Evolutionary conservation across 257 asterid species (phyloP), one percentile per base, ranked within the genome.

Genomic region (Solanum lycopersicoides): DNA sequence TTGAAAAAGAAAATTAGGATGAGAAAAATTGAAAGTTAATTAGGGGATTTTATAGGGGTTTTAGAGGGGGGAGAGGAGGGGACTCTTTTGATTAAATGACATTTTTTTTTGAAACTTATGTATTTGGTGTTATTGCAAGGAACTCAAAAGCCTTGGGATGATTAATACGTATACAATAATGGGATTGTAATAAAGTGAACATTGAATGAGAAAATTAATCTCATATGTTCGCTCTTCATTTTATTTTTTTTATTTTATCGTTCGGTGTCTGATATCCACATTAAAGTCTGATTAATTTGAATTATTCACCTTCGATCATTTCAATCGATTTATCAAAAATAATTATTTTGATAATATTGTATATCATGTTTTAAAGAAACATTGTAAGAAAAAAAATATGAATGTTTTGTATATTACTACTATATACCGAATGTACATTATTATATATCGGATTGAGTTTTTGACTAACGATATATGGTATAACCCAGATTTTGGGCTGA

Each of bases 1-100:
- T 39, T 69, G 10, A 23, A 7, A n/a, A 65, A 16, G 32, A 59
- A 59, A 20, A 76, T 12, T 20, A 21, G 1, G 30, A 35, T 73
- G 80, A 42, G 86, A 34, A 18, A 86, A 60, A 39, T 32, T 82
- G 35, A 23, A 56, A 28, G 87, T 23, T 30, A 16, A 39, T 47
- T 41, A 28, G 63, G 87, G 89, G 66, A 42, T 42, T 89, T 74
- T 89, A 83, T 73, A 74, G 89, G 21, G 35, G 2, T 42, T 56
- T 83, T 82, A 18, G n/a, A 18, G 15, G 34, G 85, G 89, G 85
- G 85, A 86, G 83, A 41, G 56, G 76, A 86, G 71, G 56, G 83
- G 89, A 86, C 73, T n/a, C 34, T 21, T 73, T 20, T 60, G 66
- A 86, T 59, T 50, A 60, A 50, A 80, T 50, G 85, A 80, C 68